Percentiles rank a stretch among this genome's conserved stretches.
phyloP scores from a whole-genome alignment of 2,329 filamentous ascomycete species.

The Zasmidium angulare region DNA sequence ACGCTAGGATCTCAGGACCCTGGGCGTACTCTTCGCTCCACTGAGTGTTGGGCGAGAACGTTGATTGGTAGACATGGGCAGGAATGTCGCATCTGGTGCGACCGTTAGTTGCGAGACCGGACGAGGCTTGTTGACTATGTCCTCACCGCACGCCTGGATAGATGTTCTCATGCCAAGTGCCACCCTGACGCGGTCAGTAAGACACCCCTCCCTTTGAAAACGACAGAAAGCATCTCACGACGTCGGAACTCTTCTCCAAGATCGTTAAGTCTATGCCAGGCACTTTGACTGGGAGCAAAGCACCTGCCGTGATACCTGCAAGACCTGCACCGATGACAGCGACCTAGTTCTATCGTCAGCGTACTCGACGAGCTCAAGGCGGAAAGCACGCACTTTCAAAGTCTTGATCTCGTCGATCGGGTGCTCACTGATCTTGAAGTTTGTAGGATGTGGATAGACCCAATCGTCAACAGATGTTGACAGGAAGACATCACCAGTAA shows the following conservation, averaged over 20 bases:
- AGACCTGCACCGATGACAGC: slow-evolving; percentile 66
- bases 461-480: slow-evolving; percentile 13
- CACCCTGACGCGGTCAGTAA: slow-evolving; percentile 37
- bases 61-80: slow-evolving; percentile 68
- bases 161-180: slow-evolving; percentile 49
- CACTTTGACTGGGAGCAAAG: slow-evolving; percentile 67
- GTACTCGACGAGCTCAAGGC: background rate
- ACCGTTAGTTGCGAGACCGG: background rate
- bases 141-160: slow-evolving; percentile 20
- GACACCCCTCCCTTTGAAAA: background rate
- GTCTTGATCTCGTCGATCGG: slow-evolving; percentile 29
- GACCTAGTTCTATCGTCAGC: slow-evolving; percentile 42
- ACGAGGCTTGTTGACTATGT: background rate
- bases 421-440: slow-evolving; percentile 31
- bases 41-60: slow-evolving; percentile 65
- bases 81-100: slow-evolving; percentile 63
- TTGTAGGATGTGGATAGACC: slow-evolving; percentile 30
- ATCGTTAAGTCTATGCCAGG: slow-evolving; percentile 65
- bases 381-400: slow-evolving; percentile 22
- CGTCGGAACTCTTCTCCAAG: slow-evolving; percentile 66
- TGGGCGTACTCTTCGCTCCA: slow-evolving; percentile 70
- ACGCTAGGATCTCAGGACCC: slow-evolving; percentile 64
- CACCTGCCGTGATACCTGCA: slow-evolving; percentile 62
- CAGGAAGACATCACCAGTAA: background rate
- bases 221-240: slow-evolving; percentile 49